Evolutionary conservation across 2,329 filamentous ascomycete species (phyloP).

Genomic region (Alternaria atra): DNA sequence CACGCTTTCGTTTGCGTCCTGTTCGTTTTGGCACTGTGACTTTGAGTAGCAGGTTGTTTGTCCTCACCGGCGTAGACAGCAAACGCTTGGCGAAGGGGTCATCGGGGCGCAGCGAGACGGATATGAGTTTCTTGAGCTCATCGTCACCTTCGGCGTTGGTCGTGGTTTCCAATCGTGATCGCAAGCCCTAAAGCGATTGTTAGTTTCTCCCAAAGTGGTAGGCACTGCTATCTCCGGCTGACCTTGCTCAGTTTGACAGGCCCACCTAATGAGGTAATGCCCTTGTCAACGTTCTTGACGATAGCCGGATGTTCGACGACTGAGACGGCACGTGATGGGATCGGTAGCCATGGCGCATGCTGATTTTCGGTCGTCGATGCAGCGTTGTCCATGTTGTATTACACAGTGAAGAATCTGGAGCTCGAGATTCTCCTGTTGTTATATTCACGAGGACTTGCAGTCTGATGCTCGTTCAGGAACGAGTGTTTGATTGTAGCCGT

Average conservation of each 20-base stretch:
- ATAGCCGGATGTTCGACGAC: slow-evolving; percentile 74
- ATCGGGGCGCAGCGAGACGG: slow-evolving; percentile 80
- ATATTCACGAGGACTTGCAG: neutral
- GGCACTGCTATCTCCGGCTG: slow-evolving; percentile 10
- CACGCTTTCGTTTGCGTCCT: slow-evolving; percentile 83
- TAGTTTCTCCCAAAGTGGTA: slow-evolving; percentile 13
- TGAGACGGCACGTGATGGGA: slow-evolving; percentile 64
- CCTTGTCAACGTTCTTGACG: slow-evolving; percentile 70
- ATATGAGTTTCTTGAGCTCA: slow-evolving; percentile 62
- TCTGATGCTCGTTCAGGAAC: neutral
- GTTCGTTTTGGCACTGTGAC: slow-evolving; percentile 87
- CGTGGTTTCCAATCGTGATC: slow-evolving; percentile 37
- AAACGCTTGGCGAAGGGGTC: slow-evolving; percentile 82
- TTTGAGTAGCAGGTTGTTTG: slow-evolving; percentile 86
- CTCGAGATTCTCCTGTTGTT: slow-evolving; percentile 13
- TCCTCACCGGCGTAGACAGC: slow-evolving; percentile 76
- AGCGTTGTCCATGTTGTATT: slow-evolving; percentile 15
- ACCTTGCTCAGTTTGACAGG: slow-evolving; percentile 64
- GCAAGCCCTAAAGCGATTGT: slow-evolving; percentile 34
- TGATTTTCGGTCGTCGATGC: slow-evolving; percentile 10
- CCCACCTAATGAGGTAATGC: slow-evolving; percentile 69
- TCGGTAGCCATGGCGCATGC: slow-evolving; percentile 56
- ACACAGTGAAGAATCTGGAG: neutral
- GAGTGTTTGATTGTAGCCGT: too few species aligned
- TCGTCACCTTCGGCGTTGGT: slow-evolving; percentile 33